phyloP scores from a whole-genome alignment of 2,329 filamentous ascomycete species.

The Orbilia blumenaviensis region DNA sequence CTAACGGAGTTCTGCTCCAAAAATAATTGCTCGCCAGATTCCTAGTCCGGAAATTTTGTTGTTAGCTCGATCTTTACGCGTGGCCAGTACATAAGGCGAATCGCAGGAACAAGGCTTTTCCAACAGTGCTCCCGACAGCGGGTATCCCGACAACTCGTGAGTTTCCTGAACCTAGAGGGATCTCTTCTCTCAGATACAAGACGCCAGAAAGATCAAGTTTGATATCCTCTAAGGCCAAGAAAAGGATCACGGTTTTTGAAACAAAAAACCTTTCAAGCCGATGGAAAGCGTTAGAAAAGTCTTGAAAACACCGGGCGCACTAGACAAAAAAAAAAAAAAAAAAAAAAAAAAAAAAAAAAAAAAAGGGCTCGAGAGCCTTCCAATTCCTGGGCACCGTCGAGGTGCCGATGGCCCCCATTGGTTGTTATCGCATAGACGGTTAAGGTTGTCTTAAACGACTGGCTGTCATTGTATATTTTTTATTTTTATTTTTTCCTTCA shows the following conservation, averaged over 20 bases:
- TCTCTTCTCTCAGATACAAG: neutral
- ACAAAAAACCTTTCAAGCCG: neutral
- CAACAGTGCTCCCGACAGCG: conserved; percentile 20
- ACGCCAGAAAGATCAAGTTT: neutral
- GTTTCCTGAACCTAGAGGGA: neutral
- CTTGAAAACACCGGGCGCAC: conserved; percentile 27
- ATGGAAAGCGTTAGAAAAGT: conserved; percentile 24
- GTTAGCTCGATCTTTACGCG: conserved; percentile 46
- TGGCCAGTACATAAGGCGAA: conserved; percentile 44
- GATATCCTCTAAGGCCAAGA: neutral
- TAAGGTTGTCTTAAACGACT: conserved; percentile 45
- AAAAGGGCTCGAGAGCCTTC: conserved; percentile 22
- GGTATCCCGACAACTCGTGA: conserved; percentile 16
- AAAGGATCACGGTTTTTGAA: neutral
- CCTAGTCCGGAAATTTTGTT: conserved; percentile 40
- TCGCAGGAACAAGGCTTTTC: conserved; percentile 46
- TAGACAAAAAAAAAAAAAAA: conserved; percentile 8
- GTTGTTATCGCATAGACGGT: neutral
- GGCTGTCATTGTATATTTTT: no score
- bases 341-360: conserved; percentile 9
- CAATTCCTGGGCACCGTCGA: conserved; percentile 31
- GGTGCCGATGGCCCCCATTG: conserved; percentile 21
- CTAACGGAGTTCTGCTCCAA: conserved; percentile 23
- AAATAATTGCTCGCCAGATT: conserved; percentile 46
- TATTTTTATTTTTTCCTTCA: conserved; percentile 30